Base-by-base conservation (phyloP, 2,329 filamentous ascomycete genomes). In the Pleurostoma richardsiae region DNA sequence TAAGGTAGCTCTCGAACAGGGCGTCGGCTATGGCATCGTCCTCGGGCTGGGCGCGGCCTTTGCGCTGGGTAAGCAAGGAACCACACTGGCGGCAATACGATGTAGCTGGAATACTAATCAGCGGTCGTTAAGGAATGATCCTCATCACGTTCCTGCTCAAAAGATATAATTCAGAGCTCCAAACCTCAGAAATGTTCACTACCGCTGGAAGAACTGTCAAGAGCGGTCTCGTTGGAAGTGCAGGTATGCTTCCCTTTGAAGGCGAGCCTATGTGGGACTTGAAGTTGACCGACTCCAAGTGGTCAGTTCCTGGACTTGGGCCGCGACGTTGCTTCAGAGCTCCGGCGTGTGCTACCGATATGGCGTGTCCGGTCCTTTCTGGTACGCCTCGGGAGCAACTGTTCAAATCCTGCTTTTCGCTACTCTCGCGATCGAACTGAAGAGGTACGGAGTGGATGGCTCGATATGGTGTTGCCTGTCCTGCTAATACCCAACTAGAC, bases 141-240 rank as follows among this genome's bases (percentile, higher is more conserved):
- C 50, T 62, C 10, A 57, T 66, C 30, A 68, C 64, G 1, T 66
- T 64, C 43, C 59, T 66, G 41, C 57, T 68, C 4, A 54, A 56
- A 5, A 57, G 65, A 26, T 73, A 72, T 55, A 72, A 73, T 47
- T 56, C 62, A 43, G 90, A 94, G 64, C 72, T 91, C 3, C 90
- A 95, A 64, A 96, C 91, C 0, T 91, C 87, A 0, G 90, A 96
- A 69, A 94, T 90, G 81, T 96, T 96, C 74, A 90, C 80, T 53
- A 95, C 90, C 0, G 90, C 90, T 43, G 90, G 90, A 19, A 77
- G 91, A 51, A 90, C 88, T 2, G 88, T 96, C 54, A 96, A 95
- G 62, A 90, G 88, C 6, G 91, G 90, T 40, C 75, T 96, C 10
- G 89, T 95, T 1, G 88, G 88, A 8, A 88, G 88, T 4, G 90